phyloP scores from a whole-genome alignment of 2,329 filamentous ascomycete species.

The Ilyonectria sp. region DNA sequence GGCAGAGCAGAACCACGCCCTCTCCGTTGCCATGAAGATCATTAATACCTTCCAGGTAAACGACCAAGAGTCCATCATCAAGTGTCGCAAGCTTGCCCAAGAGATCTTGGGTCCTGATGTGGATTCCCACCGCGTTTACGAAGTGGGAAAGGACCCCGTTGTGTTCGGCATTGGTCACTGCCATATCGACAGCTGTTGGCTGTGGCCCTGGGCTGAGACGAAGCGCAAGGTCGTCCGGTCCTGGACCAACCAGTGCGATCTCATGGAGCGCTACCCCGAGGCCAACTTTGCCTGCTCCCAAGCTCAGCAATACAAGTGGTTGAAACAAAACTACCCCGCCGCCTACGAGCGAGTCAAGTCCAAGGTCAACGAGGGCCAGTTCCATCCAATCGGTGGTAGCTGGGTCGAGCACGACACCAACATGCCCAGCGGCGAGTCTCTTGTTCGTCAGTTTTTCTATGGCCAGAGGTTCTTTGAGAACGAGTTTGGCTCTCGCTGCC shows the following conservation, averaged over 20 bases:
- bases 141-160: constrained; percentile 79
- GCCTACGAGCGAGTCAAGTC: constrained; percentile 92
- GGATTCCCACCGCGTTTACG: constrained; percentile 88
- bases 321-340: constrained; percentile 89
- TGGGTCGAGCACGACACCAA: constrained; percentile 99
- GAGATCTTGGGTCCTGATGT: constrained; percentile 87
- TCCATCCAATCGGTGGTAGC: constrained; percentile 95
- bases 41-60: constrained; percentile 91
- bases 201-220: constrained; percentile 98
- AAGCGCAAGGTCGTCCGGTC: constrained; percentile 96
- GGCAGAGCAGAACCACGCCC: constrained; percentile 89
- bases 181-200: constrained; percentile 98
- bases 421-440: constrained; percentile 93
- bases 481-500: constrained; percentile 89
- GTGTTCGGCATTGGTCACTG: constrained; percentile 95
- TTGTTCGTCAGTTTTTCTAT: constrained; percentile 94
- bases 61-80: constrained; percentile 81
- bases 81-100: constrained; percentile 86
- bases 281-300: constrained; percentile 93
- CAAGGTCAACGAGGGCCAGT: constrained; percentile 91
- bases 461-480: constrained; percentile 96
- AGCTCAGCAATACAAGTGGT: constrained; percentile 98
- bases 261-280: constrained; percentile 96
- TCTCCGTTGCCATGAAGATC: constrained; percentile 87
- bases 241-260: constrained; percentile 96